Conservation (phyloP, 805 yeast genomes). For the Yarrowia osloensis region DNA sequence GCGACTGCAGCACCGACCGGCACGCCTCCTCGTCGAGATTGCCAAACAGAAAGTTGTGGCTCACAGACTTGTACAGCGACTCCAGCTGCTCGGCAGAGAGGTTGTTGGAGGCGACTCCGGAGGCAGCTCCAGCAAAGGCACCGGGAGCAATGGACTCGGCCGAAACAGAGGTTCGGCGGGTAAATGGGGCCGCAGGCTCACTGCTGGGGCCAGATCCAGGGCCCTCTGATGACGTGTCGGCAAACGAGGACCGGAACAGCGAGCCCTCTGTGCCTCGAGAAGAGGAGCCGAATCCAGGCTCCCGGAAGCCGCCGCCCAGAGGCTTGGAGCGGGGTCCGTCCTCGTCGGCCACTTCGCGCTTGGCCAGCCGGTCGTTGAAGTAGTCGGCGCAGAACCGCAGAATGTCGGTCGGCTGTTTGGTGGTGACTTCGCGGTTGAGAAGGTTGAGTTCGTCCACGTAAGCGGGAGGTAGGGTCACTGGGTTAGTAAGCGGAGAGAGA, state of each 20-base stretch:
- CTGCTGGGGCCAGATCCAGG: constrained; percentile 32
- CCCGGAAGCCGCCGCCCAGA: constrained; percentile 8
- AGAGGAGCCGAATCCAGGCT: constrained; percentile 7
- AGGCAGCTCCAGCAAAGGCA: constrained; percentile 32
- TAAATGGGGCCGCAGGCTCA: constrained; percentile 5
- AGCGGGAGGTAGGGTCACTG: constrained; percentile 43
- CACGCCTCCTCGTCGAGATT: constrained; percentile 78
- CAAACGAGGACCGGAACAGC: background rate
- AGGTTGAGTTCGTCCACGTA: constrained; percentile 59
- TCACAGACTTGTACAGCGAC: constrained; percentile 69
- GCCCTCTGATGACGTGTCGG: constrained; percentile 26
- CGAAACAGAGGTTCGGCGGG: constrained; percentile 80
- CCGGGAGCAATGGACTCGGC: constrained; percentile 56
- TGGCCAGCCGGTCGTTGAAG: constrained; percentile 62
- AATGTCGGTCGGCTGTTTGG: constrained; percentile 63
- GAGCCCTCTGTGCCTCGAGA: background rate
- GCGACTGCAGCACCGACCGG: constrained; percentile 77
- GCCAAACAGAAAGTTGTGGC: constrained; percentile 80
- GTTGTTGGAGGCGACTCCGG: constrained; percentile 30
- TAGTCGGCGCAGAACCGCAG: constrained; percentile 76
- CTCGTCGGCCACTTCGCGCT: constrained; percentile 30
- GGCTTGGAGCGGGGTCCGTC: constrained; percentile 25
- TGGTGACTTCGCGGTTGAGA: constrained; percentile 59
- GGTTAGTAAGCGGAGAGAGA: background rate
- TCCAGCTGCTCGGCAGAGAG: constrained; percentile 55